A percentile compares a stretch with the other conserved stretches of the same genome.
phyloP scores from a whole-genome alignment of 495 filamentous ascomycete genomes.

The Neurospora sp. region DNA sequence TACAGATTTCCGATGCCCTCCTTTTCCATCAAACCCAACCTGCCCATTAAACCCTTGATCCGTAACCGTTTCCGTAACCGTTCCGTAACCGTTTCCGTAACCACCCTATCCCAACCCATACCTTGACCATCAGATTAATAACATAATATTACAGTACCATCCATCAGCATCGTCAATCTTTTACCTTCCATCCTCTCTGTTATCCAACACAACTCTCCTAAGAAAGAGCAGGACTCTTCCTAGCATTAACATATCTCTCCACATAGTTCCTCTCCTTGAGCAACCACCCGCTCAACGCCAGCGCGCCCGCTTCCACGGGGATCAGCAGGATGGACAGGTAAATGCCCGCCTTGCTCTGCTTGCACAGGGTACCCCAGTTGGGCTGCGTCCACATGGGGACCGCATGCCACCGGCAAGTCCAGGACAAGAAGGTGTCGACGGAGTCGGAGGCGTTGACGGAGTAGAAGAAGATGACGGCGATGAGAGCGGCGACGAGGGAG shows the following conservation, averaged over 20 bases:
- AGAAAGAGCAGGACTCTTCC: constrained; percentile 12
- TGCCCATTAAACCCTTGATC: background rate
- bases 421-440: constrained; percentile 40
- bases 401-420: constrained; percentile 43
- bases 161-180: background rate
- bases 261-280: constrained; percentile 28
- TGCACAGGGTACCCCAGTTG: constrained; percentile 39
- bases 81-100: background rate
- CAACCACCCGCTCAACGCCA: constrained; percentile 31
- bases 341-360: constrained; percentile 37
- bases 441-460: constrained; percentile 37
- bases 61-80: background rate
- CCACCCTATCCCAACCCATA: background rate
- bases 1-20: background rate
- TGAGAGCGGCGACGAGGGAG: constrained; percentile 34
- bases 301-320: constrained; percentile 35
- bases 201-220: background rate
- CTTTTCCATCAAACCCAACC: background rate
- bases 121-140: background rate
- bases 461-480: constrained; percentile 44
- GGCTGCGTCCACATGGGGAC: constrained; percentile 36
- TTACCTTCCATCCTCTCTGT: background rate
- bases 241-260: constrained; percentile 11
- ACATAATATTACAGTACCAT: background rate
- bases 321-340: constrained; percentile 42